Evolutionary conservation across 2,329 filamentous ascomycete species (phyloP).

Genomic region (Verticillium dahliae): DNA sequence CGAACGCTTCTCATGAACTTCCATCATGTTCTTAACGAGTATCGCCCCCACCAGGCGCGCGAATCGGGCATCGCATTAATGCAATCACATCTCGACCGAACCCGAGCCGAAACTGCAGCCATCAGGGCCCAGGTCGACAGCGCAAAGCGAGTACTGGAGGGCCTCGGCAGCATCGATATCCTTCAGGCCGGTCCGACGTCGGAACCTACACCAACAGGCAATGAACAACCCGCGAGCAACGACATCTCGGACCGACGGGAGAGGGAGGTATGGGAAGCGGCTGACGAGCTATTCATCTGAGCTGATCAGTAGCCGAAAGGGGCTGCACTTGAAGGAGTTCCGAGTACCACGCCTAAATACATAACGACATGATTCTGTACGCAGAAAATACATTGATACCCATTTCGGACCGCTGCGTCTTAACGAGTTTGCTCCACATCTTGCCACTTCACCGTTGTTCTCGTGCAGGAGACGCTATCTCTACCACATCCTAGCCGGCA

Average conservation of each 20-base stretch:
- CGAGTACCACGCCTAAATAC: neutral
- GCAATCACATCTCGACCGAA: slow-evolving; percentile 73
- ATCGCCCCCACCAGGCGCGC: slow-evolving; percentile 84
- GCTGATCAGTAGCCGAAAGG: neutral
- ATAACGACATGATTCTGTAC: neutral
- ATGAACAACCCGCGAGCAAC: neutral
- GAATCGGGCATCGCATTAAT: slow-evolving; percentile 83
- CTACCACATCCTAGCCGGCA: neutral
- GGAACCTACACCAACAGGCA: neutral
- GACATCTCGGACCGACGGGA: slow-evolving; percentile 12
- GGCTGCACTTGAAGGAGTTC: neutral
- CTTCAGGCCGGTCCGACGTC: slow-evolving; percentile 7
- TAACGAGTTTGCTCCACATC: no score
- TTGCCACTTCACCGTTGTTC: no score
- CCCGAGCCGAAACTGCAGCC: slow-evolving; percentile 64
- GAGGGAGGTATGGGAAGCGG: slow-evolving; percentile 32
- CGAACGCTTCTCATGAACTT: slow-evolving; percentile 83
- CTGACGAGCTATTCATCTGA: slow-evolving; percentile 33
- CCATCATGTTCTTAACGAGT: slow-evolving; percentile 90
- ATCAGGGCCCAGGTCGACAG: slow-evolving; percentile 63
- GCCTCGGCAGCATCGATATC: slow-evolving; percentile 50
- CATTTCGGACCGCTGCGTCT: neutral
- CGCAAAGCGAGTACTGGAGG: slow-evolving; percentile 66
- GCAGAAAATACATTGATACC: neutral
- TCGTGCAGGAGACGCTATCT: neutral